These are phyloP conservation scores for Hypoxylon subgilvum DNA, from an alignment of 495 filamentous ascomycete species.

Conservation along the genomic window DNA sequence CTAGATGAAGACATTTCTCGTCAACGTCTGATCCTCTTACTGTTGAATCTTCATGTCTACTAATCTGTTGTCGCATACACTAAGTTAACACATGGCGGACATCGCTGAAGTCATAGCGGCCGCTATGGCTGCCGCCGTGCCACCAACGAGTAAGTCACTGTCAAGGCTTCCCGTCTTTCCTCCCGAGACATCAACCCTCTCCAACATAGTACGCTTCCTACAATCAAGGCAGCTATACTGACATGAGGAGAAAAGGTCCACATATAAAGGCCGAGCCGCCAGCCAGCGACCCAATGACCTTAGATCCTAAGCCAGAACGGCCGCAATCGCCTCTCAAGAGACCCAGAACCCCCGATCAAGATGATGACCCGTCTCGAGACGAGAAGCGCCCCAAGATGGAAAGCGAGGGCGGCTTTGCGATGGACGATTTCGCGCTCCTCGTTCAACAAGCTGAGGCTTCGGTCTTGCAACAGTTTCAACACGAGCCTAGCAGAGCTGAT, in stretches of 20 bases:
- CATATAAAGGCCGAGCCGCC: slow-evolving; percentile 31
- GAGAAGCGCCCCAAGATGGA: slow-evolving; percentile 49
- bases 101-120: slow-evolving; percentile 43
- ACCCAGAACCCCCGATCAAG: slow-evolving; percentile 38
- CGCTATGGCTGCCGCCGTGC: slow-evolving; percentile 37
- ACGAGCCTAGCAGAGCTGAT: slow-evolving; percentile 9
- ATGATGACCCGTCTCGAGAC: slow-evolving; percentile 27
- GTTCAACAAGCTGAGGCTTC: slow-evolving; percentile 39
- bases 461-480: slow-evolving; percentile 40
- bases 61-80: slow-evolving; percentile 21
- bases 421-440: slow-evolving; percentile 41
- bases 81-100: slow-evolving; percentile 38
- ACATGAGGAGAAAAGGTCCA: slow-evolving; percentile 29
- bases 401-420: slow-evolving; percentile 14
- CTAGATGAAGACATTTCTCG: slow-evolving; percentile 13
- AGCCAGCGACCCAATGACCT: slow-evolving; percentile 30
- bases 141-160: slow-evolving; percentile 38
- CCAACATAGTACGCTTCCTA: background rate
- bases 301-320: slow-evolving; percentile 30
- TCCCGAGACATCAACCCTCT: background rate
- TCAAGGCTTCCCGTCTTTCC: background rate
- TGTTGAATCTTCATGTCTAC: slow-evolving; percentile 16
- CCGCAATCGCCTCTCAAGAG: slow-evolving; percentile 43
- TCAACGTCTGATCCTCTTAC: slow-evolving; percentile 11
- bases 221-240: slow-evolving; percentile 11